These are phyloP conservation scores for Ceratopteris richardii DNA, from an alignment of 75 land plant genomes.

Conservation along the genomic window DNA sequence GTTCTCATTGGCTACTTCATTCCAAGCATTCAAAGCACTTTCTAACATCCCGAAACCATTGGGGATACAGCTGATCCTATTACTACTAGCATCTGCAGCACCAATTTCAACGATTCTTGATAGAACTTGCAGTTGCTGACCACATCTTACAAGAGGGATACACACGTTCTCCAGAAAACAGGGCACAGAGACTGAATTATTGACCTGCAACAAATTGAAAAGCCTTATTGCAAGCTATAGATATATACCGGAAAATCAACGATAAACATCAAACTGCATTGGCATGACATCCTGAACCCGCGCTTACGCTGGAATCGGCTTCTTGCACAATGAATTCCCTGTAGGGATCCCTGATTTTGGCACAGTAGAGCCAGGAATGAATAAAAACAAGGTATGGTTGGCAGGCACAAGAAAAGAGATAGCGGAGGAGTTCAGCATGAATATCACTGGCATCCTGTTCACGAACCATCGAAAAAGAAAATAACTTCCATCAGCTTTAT, in stretches of 20 bases:
- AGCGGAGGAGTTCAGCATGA: slow-evolving; percentile 53
- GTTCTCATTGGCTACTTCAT: slow-evolving; percentile 17
- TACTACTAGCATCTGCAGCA: slow-evolving; percentile 22
- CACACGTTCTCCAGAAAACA: slow-evolving; percentile 57
- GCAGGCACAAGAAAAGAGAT: slow-evolving; percentile 73
- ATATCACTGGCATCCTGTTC: slow-evolving; percentile 75
- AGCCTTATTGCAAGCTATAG: no score
- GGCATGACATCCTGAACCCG: no score
- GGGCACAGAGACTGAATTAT: slow-evolving; percentile 53
- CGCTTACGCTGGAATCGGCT: no score
- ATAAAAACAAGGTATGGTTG: slow-evolving; percentile 78
- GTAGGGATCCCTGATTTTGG: slow-evolving; percentile 70
- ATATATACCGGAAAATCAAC: no score
- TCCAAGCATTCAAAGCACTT: slow-evolving; percentile 42
- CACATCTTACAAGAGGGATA: slow-evolving; percentile 64
- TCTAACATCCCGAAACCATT: slow-evolving; percentile 9
- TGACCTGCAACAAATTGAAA: slow-evolving; percentile 35
- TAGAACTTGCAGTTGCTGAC: slow-evolving; percentile 86
- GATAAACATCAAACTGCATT: no score
- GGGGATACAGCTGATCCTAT: neutral
- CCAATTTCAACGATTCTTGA: slow-evolving; percentile 52
- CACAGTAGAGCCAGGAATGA: slow-evolving; percentile 81
- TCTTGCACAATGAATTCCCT: slow-evolving; percentile 66
- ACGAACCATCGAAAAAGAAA: neutral
- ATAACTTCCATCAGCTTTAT: neutral